Evolutionary conservation across 2,329 filamentous ascomycete genomes (phyloP).

Genomic region (Sordariomycetes sp.): DNA sequence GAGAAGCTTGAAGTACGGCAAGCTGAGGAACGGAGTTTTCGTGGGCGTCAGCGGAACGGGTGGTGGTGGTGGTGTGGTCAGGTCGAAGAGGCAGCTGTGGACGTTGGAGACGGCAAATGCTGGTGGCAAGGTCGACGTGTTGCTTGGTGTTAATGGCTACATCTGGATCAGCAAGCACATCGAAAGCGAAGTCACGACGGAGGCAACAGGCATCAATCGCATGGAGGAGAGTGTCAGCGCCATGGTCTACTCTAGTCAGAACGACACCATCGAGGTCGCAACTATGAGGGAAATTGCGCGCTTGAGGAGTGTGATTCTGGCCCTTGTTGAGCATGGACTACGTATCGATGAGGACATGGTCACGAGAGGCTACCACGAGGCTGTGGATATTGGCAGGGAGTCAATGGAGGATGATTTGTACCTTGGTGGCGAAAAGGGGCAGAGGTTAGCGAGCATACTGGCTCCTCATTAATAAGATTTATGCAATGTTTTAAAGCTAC

Average conservation of each 20-base stretch:
- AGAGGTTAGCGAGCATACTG: conserved; percentile 34
- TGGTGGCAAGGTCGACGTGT: conserved; percentile 66
- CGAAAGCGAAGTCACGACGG: conserved; percentile 43
- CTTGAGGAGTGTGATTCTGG: conserved; percentile 70
- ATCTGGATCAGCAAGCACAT: conserved; percentile 89
- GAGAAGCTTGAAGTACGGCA: conserved; percentile 84
- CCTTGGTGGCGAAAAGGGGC: conserved; percentile 48
- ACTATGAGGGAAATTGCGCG: conserved; percentile 85
- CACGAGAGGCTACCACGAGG: conserved; percentile 70
- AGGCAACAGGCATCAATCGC: conserved; percentile 60
- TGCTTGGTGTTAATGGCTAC: conserved; percentile 92
- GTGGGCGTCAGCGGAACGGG: conserved; percentile 73
- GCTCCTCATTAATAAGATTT: not conserved
- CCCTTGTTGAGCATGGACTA: conserved; percentile 72
- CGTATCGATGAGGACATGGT: conserved; percentile 88
- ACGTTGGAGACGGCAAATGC: conserved; percentile 54
- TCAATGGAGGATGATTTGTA: conserved; percentile 51
- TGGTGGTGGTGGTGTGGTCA: conserved; percentile 77
- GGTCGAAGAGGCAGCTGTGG: conserved; percentile 80
- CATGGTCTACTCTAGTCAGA: conserved; percentile 90
- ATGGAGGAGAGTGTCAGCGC: conserved; percentile 81
- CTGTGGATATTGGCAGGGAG: conserved; percentile 62
- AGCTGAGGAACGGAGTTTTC: conserved; percentile 89
- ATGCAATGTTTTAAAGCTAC: too few relatives aligned
- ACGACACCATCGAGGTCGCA: conserved; percentile 68